Evolutionary conservation across 1,139 yeast genomes (phyloP), one percentile per base, ranked within the genome.

Genomic region (Kodamaea ohmeri): DNA sequence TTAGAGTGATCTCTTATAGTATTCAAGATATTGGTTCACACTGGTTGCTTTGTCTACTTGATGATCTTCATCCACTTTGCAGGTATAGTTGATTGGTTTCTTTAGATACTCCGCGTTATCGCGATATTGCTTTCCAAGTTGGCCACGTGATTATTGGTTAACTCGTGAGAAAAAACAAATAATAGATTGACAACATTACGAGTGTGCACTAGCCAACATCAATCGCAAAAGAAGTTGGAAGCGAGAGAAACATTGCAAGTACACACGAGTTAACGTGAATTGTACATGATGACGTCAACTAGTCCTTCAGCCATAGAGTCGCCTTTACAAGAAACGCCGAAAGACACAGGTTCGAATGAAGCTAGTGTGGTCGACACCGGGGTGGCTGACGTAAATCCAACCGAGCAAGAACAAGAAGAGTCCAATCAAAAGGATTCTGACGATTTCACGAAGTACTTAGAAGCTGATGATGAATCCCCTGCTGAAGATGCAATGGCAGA

Each of bases 111-210:
- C n/a, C n/a, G n/a, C n/a, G n/a, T n/a, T n/a, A n/a, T n/a, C n/a
- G n/a, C n/a, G n/a, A n/a, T n/a, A n/a, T n/a, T n/a, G n/a, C n/a
- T n/a, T n/a, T n/a, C n/a, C n/a, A n/a, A n/a, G n/a, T n/a, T n/a
- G n/a, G n/a, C n/a, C 30, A 27, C 30, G 30, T 27, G 30, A 27
- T 6, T 6, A 15, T 15, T 27, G 7, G 20, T 8, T 15, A 14
- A 16, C 9, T 31, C 3, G 25, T 20, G 25, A 31, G 34, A 31
- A 31, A 31, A 31, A 31, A 31, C 34, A 31, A 31, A 31, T 29
- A 31, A 31, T 20, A 14, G 18, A 12, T 31, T 31, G 19, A 31
- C 34, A 31, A 31, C 32, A 29, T 21, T 21, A 9, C 19, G 7
- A 6, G 26, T 14, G 34, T 21, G 34, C 18, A 31, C 15, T 13